A percentile compares a stretch with the other conserved stretches of the same genome.
phyloP scores from a whole-genome alignment of 805 yeast species.

The Cyberlindnera veronae region DNA sequence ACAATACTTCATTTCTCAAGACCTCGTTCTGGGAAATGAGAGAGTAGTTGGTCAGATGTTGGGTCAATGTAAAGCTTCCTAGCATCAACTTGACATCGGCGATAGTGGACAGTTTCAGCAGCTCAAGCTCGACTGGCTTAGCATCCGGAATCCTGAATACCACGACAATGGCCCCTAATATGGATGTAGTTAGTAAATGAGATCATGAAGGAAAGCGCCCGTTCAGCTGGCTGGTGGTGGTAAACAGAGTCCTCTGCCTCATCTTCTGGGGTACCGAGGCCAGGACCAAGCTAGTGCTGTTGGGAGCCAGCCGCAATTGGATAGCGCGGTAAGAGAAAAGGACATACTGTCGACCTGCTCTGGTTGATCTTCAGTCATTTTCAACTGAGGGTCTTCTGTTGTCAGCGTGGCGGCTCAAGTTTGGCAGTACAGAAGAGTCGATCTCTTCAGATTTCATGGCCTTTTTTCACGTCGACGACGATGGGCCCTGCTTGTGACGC shows the following conservation, averaged over 20 bases:
- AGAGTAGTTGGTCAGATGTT: constrained; percentile 58
- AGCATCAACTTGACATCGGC: constrained; percentile 57
- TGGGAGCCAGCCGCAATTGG: no score
- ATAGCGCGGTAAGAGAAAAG: background rate
- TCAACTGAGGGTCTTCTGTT: no score
- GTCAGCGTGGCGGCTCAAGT: no score
- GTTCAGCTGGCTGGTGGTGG: no score
- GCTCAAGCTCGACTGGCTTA: constrained; percentile 18
- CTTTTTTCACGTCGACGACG: constrained; percentile 2
- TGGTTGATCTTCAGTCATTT: constrained; percentile 7
- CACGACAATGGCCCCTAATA: constrained; percentile 11
- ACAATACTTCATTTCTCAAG: constrained; percentile 27
- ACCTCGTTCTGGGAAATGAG: constrained; percentile 37
- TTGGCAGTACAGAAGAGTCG: no score
- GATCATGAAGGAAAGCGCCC: background rate
- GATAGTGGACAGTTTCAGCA: constrained; percentile 41
- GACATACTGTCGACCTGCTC: constrained; percentile 5
- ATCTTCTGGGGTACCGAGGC: no score
- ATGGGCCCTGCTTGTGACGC: background rate
- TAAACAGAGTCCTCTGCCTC: no score
- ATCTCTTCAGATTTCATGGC: background rate
- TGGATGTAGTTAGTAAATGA: background rate
- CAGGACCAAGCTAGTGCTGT: no score
- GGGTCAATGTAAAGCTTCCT: constrained; percentile 51
- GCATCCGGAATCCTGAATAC: constrained; percentile 11